Conservation (phyloP, 2,329 filamentous ascomycete genomes). For the Cercospora zeina region DNA sequence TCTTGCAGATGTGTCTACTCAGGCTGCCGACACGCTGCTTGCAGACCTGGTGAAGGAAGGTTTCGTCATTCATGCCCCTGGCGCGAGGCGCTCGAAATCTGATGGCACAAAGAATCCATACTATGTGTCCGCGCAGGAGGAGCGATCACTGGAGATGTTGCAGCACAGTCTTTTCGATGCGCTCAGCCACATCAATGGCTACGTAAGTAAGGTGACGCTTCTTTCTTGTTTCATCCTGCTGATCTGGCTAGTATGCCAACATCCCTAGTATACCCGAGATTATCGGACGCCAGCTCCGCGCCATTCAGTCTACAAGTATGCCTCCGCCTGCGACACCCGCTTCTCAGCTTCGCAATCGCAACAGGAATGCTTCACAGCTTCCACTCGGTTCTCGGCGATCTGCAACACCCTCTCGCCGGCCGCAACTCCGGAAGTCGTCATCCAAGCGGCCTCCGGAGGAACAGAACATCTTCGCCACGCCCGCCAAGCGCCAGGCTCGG, state of each 20-base stretch:
- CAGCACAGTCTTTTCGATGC: conserved; percentile 36
- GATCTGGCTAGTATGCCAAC: conserved; percentile 18
- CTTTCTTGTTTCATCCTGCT: not conserved
- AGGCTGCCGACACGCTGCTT: conserved; percentile 24
- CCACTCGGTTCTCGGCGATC: conserved; percentile 25
- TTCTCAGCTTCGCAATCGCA: conserved; percentile 15
- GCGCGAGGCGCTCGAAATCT: conserved; percentile 26
- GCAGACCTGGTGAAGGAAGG: conserved; percentile 27
- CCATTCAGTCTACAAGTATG: conserved; percentile 24
- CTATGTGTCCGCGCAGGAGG: conserved; percentile 29
- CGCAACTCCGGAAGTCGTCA: not conserved
- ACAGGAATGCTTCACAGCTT: conserved; percentile 16
- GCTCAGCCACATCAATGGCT: conserved; percentile 28
- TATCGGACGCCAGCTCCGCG: conserved; percentile 20
- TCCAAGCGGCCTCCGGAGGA: conserved; percentile 12
- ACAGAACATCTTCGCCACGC: conserved; percentile 21
- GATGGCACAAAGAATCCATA: conserved; percentile 24
- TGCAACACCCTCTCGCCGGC: conserved; percentile 17
- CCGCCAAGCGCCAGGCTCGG: conserved; percentile 19
- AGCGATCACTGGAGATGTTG: conserved; percentile 30
- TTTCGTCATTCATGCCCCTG: conserved; percentile 28
- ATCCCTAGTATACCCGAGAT: not conserved
- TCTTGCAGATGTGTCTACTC: conserved; percentile 22
- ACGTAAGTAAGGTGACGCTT: conserved; percentile 21
- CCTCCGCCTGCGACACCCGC: conserved; percentile 32